Evolutionary conservation across 371 early-diverging fungal species (phyloP).

Genomic region (Rhizopus sp.): DNA sequence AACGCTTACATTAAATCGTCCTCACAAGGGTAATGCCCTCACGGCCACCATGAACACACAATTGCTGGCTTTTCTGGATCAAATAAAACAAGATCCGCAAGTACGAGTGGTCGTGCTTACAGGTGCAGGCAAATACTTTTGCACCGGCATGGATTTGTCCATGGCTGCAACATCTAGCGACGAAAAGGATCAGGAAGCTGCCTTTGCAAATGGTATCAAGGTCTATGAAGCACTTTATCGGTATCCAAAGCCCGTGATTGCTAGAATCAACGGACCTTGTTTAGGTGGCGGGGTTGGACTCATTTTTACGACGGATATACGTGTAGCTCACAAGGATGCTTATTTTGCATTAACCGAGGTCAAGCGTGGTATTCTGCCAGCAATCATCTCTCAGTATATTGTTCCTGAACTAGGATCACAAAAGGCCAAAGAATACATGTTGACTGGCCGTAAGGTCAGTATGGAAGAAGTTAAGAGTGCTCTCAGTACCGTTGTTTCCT

Average conservation of each 20-base stretch:
- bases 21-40: slow-evolving; percentile 64
- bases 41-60: slow-evolving; percentile 52
- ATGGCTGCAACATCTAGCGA: slow-evolving; percentile 29
- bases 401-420: slow-evolving; percentile 66
- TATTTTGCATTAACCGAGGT: slow-evolving; percentile 70
- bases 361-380: slow-evolving; percentile 70
- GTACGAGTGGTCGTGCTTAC: slow-evolving; percentile 67
- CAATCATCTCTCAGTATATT: slow-evolving; percentile 71
- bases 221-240: slow-evolving; percentile 46
- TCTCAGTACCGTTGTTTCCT: slow-evolving; percentile 39
- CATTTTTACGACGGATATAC: slow-evolving; percentile 64
- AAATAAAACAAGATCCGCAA: slow-evolving; percentile 46
- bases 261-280: slow-evolving; percentile 67
- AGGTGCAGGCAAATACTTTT: slow-evolving; percentile 74
- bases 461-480: slow-evolving; percentile 5
- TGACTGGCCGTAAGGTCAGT: neutral
- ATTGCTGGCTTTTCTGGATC: slow-evolving; percentile 44
- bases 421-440: slow-evolving; percentile 27
- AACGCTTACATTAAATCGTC: slow-evolving; percentile 60
- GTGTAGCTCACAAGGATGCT: slow-evolving; percentile 48
- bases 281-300: slow-evolving; percentile 73
- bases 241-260: slow-evolving; percentile 60
- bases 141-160: slow-evolving; percentile 73
- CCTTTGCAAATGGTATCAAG: slow-evolving; percentile 33
- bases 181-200: slow-evolving; percentile 31